Conservation (phyloP, 257 asterid genomes). For the Plantago ovata region DNA sequence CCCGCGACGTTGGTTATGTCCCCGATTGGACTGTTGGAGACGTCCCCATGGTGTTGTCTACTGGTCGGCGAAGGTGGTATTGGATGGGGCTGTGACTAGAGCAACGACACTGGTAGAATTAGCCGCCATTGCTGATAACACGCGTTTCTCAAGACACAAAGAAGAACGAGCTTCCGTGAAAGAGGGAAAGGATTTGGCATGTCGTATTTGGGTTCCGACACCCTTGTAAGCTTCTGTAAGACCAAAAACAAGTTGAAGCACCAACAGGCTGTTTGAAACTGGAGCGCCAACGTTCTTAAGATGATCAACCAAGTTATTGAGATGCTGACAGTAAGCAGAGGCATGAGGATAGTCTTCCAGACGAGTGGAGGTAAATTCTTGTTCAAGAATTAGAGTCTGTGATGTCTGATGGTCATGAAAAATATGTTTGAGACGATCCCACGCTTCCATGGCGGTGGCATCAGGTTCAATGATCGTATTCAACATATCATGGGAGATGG, state of each 20-base stretch:
- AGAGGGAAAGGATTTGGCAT: too few relatives aligned
- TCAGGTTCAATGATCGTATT: neutral
- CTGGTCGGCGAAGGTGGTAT: too few relatives aligned
- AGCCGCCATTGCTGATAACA: too few relatives aligned
- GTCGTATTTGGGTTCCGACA: too few relatives aligned
- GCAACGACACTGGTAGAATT: too few relatives aligned
- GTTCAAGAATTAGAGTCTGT: neutral
- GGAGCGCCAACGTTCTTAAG: neutral
- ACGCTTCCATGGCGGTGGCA: neutral
- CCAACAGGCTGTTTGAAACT: neutral
- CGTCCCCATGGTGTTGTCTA: too few relatives aligned
- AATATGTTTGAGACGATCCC: neutral
- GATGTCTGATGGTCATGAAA: neutral
- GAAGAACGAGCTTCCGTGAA: too few relatives aligned
- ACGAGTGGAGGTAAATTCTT: neutral
- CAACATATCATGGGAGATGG: neutral
- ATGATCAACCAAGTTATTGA: neutral
- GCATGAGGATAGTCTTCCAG: neutral
- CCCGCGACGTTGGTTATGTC: too few relatives aligned
- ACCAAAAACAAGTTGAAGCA: neutral
- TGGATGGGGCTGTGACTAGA: too few relatives aligned
- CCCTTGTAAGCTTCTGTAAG: neutral
- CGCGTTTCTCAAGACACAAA: too few relatives aligned
- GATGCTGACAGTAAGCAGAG: neutral
- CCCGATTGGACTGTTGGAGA: too few relatives aligned